Evolutionary conservation across 2,329 filamentous ascomycete genomes (phyloP).

Genomic region (Sporothrix globosa): DNA sequence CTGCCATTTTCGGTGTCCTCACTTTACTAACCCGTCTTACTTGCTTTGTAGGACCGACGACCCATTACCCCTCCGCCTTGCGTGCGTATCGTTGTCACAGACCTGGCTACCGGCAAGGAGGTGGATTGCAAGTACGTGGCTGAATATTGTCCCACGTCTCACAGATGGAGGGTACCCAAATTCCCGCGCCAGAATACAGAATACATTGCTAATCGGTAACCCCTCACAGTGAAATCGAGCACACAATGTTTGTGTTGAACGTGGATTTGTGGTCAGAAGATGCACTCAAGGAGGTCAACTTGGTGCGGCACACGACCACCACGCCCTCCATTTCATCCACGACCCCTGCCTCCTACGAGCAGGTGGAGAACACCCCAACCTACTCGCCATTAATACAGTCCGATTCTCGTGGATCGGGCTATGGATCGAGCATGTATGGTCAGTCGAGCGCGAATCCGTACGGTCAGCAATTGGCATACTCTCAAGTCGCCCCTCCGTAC

Average conservation of each 20-base stretch:
- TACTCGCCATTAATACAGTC: constrained; percentile 46
- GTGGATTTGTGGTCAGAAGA: constrained; percentile 71
- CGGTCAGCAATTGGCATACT: constrained; percentile 38
- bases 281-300: constrained; percentile 66
- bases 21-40: neutral
- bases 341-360: constrained; percentile 75
- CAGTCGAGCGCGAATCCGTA: constrained; percentile 39
- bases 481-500: constrained; percentile 35
- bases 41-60: constrained; percentile 72
- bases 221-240: constrained; percentile 60
- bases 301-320: constrained; percentile 65
- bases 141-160: constrained; percentile 7
- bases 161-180: neutral
- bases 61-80: constrained; percentile 96
- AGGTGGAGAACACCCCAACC: constrained; percentile 46
- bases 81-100: constrained; percentile 78
- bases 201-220: constrained; percentile 28
- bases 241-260: constrained; percentile 60
- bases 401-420: constrained; percentile 43
- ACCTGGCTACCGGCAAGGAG: constrained; percentile 74
- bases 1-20: neutral
- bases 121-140: constrained; percentile 75
- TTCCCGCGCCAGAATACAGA: no score
- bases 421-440: constrained; percentile 39
- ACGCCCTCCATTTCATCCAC: constrained; percentile 80